These are phyloP conservation scores for Apiospora rasikravindrae DNA, from an alignment of 2,329 filamentous ascomycete species.

Conservation along the genomic window DNA sequence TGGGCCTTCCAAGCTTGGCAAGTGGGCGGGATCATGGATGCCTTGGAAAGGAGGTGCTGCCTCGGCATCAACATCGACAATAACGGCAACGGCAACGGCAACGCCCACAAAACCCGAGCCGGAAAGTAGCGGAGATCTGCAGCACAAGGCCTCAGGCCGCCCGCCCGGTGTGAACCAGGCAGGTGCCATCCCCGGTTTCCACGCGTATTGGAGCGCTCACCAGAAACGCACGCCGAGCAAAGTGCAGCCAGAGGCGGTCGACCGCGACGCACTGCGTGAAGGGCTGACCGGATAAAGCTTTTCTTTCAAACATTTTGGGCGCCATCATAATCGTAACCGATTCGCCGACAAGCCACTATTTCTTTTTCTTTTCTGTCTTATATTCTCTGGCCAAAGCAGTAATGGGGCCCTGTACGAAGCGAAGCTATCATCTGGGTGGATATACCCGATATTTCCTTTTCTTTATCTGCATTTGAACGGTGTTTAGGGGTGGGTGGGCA, in stretches of 20 bases:
- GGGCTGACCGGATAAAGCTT: conserved; percentile 50
- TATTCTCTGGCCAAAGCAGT: not conserved
- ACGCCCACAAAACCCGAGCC: conserved; percentile 41
- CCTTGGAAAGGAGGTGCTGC: conserved; percentile 38
- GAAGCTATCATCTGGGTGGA: not conserved
- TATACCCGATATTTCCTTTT: not conserved
- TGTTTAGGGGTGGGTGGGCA: not conserved
- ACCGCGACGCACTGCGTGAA: conserved; percentile 66
- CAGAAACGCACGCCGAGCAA: conserved; percentile 59
- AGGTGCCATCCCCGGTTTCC: conserved; percentile 75
- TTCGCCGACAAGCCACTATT: not conserved
- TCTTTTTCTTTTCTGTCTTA: not conserved
- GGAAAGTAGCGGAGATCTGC: conserved; percentile 36
- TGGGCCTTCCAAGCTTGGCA: conserved; percentile 43
- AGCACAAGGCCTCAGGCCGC: conserved; percentile 46
- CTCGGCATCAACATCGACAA: not conserved
- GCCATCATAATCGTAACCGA: not conserved
- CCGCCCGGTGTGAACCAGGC: conserved; percentile 79
- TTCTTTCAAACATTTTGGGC: not conserved
- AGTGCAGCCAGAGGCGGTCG: conserved; percentile 62
- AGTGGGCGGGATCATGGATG: conserved; percentile 51
- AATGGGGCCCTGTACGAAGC: conserved; percentile 6
- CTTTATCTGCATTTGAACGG: not conserved
- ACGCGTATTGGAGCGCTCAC: conserved; percentile 58
- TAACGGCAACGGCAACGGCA: conserved; percentile 33